phyloP scores from a whole-genome alignment of 2,329 filamentous ascomycete genomes.

The Stemphylium lycopersici region DNA sequence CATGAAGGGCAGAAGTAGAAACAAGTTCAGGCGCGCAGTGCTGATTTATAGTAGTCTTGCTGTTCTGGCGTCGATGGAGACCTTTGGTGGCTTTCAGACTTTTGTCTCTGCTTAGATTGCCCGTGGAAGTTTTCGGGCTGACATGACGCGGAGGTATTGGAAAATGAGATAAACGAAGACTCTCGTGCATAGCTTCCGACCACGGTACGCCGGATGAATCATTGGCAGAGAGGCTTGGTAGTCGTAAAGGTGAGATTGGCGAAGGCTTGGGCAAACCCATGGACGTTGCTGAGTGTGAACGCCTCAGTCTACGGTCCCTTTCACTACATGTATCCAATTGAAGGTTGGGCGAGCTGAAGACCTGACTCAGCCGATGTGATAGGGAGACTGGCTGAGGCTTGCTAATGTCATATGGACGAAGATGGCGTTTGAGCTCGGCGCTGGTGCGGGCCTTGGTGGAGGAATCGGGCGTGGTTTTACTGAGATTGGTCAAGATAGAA shows the following conservation, averaged over 20 bases:
- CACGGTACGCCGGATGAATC: slow-evolving; percentile 34
- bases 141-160: slow-evolving; percentile 23
- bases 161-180: slow-evolving; percentile 39
- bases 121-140: slow-evolving; percentile 20
- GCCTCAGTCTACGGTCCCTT: slow-evolving; percentile 30
- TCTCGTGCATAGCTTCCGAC: slow-evolving; percentile 37
- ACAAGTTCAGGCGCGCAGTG: neutral
- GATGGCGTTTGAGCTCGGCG: slow-evolving; percentile 11
- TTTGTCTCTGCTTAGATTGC: neutral
- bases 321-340: slow-evolving; percentile 18
- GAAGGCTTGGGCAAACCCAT: slow-evolving; percentile 29
- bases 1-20: neutral
- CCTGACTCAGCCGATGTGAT: slow-evolving; percentile 27
- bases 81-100: neutral
- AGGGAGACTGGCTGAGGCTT: slow-evolving; percentile 21
- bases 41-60: neutral
- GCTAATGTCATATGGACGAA: slow-evolving; percentile 33
- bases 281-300: slow-evolving; percentile 42
- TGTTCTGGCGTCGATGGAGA: neutral
- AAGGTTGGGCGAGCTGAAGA: slow-evolving; percentile 42
- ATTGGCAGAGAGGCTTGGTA: slow-evolving; percentile 36
- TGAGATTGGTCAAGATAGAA: slow-evolving; percentile 19
- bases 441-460: slow-evolving; percentile 24
- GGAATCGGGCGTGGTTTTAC: slow-evolving; percentile 37
- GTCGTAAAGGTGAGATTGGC: slow-evolving; percentile 30